Conservation (phyloP, 441 rosid species). For the Lepidium campestre region DNA sequence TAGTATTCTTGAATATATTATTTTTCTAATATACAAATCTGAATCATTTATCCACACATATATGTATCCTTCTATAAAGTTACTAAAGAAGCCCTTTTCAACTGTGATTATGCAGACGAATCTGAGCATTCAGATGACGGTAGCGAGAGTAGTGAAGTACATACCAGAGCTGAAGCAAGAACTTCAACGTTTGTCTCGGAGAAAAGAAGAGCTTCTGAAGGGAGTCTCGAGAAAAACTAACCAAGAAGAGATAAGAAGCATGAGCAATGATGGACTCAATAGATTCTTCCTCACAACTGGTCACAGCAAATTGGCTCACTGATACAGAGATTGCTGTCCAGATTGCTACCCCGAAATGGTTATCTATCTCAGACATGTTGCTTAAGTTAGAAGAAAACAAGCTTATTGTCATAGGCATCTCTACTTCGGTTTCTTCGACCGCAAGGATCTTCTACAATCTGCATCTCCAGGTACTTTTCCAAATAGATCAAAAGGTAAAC, state of each 20-base stretch:
- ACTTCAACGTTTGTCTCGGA: conserved; percentile 31
- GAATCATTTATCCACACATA: too few relatives aligned
- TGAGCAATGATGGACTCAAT: not conserved
- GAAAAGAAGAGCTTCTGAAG: conserved; percentile 35
- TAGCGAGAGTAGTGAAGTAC: conserved; percentile 41
- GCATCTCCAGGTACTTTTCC: conserved; percentile 25
- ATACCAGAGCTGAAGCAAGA: conserved; percentile 55
- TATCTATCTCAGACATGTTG: conserved; percentile 20
- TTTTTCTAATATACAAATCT: too few relatives aligned
- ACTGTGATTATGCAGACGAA: conserved; percentile 34
- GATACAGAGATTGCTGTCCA: conserved; percentile 28
- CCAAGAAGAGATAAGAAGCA: conserved; percentile 6
- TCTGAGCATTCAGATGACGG: conserved; percentile 51
- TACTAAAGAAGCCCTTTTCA: not conserved
- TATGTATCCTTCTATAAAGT: too few relatives aligned
- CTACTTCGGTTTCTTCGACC: conserved; percentile 25
- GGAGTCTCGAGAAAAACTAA: not conserved
- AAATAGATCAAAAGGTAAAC: not conserved
- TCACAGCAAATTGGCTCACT: conserved; percentile 17
- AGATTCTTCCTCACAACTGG: not conserved
- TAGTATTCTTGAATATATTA: too few relatives aligned
- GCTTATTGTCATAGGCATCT: conserved; percentile 9
- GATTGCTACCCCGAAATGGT: conserved; percentile 2
- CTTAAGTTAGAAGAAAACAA: conserved; percentile 25
- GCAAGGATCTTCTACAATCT: conserved; percentile 16